Evolutionary conservation across 192 early-diverging fungal species (phyloP).

Genomic region (Glomus cerebriforme): DNA sequence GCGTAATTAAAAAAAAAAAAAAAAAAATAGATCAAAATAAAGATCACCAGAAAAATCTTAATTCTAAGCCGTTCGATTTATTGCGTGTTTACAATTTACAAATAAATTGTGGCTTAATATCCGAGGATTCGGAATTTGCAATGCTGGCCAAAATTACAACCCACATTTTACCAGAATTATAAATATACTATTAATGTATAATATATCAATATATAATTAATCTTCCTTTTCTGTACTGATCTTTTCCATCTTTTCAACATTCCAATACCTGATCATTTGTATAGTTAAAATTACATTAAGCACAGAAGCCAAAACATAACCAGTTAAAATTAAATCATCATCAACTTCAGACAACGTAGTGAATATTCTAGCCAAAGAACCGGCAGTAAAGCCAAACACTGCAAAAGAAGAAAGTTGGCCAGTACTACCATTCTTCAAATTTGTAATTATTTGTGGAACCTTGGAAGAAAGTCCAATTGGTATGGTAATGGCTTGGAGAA

Average conservation of each 20-base stretch:
- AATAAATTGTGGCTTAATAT: no score
- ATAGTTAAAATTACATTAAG: constrained; percentile 78
- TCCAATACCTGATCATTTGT: constrained; percentile 84
- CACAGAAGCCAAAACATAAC: constrained; percentile 64
- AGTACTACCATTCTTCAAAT: constrained; percentile 80
- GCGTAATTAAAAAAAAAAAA: no score
- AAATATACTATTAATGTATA: no score
- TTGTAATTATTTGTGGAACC: constrained; percentile 88
- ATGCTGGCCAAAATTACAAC: no score
- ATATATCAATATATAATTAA: no score
- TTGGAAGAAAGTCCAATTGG: constrained; percentile 79
- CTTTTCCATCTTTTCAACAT: constrained; percentile 37
- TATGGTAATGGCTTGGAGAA: constrained; percentile 80
- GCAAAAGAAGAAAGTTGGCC: constrained; percentile 95
- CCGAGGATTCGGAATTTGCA: no score
- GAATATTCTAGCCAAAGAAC: constrained; percentile 82
- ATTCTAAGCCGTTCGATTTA: no score
- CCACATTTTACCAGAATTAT: no score
- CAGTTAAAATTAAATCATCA: constrained; percentile 75
- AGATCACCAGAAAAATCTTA: no score
- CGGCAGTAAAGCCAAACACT: constrained; percentile 84
- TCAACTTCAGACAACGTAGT: constrained; percentile 92
- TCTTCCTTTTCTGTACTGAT: neutral
- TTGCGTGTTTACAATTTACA: no score
- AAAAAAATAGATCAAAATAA: no score